Evolutionary conservation across 73 alveolate species (phyloP), one percentile per base, ranked within the genome.

Genomic region (Tetrahymena thermophila): DNA sequence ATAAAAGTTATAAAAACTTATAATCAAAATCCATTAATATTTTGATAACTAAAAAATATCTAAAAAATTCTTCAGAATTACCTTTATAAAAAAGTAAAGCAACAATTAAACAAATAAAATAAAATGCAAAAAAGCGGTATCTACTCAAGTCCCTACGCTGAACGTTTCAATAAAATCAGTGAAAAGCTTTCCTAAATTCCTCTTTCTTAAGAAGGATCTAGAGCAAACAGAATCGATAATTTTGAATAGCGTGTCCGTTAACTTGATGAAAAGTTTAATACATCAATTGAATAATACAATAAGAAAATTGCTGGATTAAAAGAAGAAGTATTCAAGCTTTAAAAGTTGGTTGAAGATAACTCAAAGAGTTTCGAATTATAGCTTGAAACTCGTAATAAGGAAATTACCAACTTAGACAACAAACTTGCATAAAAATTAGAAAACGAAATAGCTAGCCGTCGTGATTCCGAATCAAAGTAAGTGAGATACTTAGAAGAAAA

Each of bases 341-440:
- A 96, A 55, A 94, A 94, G 84, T 40, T 43, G 38, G 85, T 96
- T 28, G 97, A 96, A 35, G 98, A 96, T 28, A 94, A 89, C 84
- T 94, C 85, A 84, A 94, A 85, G 35, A 35, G 93, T 34, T 93
- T 96, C 43, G 98, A 96, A 34, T 14, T 93, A 56, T 85, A 94
- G 34, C 93, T 96, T 42, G 95, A 96, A 57, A 25, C 84, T 35
- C 93, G 96, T 85, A 94, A 94, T 10, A 85, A 96, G 83, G 98
- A 96, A 85, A 42, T 96, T 23, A 93, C 94, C 56, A 97, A 95
- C 94, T 94, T 94, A 85, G 98, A 96, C 93, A 71, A 89, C 56
- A 94, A 96, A 15, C 55, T 96, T 38, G 94, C 96, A 43, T 94
- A 94, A 85, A 93, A 96, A 55, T 94, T 96, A 55, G 97, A 96